A percentile compares a stretch with the other conserved stretches of the same genome.
Conservation (phyloP, 805 yeast genomes). For the Cyberlindnera lachancei region DNA sequence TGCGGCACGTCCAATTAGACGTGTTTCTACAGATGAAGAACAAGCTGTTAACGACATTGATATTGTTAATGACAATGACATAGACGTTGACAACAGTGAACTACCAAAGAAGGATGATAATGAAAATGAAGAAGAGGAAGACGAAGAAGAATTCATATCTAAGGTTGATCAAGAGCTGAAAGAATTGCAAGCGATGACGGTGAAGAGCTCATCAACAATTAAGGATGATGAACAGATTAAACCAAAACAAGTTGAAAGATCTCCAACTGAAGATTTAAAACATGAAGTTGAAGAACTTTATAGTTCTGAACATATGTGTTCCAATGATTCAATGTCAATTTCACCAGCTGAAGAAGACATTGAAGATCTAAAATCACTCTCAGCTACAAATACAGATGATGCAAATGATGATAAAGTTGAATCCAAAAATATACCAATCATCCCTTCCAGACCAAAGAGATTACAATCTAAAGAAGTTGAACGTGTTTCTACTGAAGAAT, state of each 20-base stretch:
- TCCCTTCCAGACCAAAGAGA: neutral
- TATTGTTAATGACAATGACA: no score
- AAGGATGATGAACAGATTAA: neutral
- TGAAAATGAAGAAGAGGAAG: neutral
- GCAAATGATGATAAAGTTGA: neutral
- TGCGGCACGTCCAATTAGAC: no score
- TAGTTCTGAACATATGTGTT: neutral
- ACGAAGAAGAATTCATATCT: neutral
- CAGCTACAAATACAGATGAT: no score
- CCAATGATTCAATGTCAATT: neutral
- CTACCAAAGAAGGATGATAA: no score
- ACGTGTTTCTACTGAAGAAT: slow-evolving; percentile 1
- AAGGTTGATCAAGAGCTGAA: slow-evolving; percentile 5
- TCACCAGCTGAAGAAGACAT: neutral
- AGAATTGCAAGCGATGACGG: slow-evolving; percentile 7
- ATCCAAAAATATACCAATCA: neutral
- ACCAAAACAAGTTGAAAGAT: neutral
- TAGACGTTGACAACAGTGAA: no score
- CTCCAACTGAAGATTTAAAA: neutral
- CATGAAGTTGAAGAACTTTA: neutral
- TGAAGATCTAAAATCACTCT: neutral
- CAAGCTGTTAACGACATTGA: no score
- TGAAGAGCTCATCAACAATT: neutral
- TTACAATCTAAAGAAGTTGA: neutral
- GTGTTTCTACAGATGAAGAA: no score